Base-by-base conservation (phyloP, 1,284 basidiomycete genomes). In the Hemileia vastatrix region DNA sequence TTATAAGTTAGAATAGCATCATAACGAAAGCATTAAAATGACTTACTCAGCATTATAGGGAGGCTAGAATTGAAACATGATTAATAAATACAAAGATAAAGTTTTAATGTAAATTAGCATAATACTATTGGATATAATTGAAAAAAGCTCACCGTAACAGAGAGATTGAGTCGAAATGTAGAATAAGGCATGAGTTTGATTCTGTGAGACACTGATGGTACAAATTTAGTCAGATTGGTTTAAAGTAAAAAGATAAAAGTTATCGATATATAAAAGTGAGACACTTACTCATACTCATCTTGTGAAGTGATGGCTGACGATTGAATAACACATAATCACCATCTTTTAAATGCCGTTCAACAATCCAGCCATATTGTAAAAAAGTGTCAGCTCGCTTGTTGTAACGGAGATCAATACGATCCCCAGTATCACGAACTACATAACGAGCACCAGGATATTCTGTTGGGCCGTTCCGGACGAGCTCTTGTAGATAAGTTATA, bases 141-240 rank as follows among this genome's bases (percentile, higher is more conserved):
- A 11, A 24, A 51, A 76, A 57, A 24, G 64, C 86, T 80, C 84
- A 87, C 86, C 31, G 78, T 79, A 54, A 96, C 93, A 65, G 92
- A 95, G 67, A 96, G 85, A 76, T 97, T 97, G 67, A 96, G 79
- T 66, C 94, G 92, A 81, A 96, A 97, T 64, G 94, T 98, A 27
- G 95, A 98, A 78, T 97, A 98, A 36, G 90, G 89, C 93, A 98
- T 96, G 63, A 99, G 80, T 75, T 90, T 91, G 54, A 98, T 89
- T 45, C 95, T 85, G 80, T 99, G 95, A 77, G 90, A 91, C 95
- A 98, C 68, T 70, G 54, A 11, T 9, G 33, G 40, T 31, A 18
- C 6, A 40, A 57, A 55, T 18, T 2, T 8, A 55, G 6, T 36
- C 40, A 9, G n/a, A 6, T 18, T 27, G n/a, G 6, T 40, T 32